These are phyloP conservation scores for Chenopodium album DNA, from an alignment of 148 eudicot genomes.

Conservation along the genomic window DNA sequence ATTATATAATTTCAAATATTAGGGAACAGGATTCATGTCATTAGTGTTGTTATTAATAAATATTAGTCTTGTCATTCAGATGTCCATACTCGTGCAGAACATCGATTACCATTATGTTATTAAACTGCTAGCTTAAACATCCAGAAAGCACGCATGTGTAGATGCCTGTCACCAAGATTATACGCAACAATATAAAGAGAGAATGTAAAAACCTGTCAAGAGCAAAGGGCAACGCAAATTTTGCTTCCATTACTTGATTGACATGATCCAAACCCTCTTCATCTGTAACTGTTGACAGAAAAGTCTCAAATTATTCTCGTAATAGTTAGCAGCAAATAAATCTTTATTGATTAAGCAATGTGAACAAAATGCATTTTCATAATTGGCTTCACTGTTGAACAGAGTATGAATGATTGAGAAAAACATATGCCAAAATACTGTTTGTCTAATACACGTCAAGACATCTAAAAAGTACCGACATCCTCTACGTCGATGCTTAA, in stretches of 20 bases:
- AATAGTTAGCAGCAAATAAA: conserved; percentile 23
- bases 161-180: conserved; percentile 13
- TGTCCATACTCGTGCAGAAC: no score
- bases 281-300: conserved; percentile 65
- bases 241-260: conserved; percentile 89
- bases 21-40: not conserved
- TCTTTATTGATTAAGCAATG: conserved; percentile 12
- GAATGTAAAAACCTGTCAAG: conserved; percentile 60
- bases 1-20: no score
- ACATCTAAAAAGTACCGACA: conserved; percentile 97
- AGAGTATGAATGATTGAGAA: conserved; percentile 9
- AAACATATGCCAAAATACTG: conserved; percentile 19
- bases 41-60: not conserved
- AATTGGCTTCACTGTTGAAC: conserved; percentile 17
- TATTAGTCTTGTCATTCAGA: no score
- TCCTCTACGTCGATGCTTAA: conserved; percentile 99
- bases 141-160: not conserved
- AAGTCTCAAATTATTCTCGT: conserved; percentile 33
- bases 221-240: conserved; percentile 59
- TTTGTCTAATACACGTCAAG: conserved; percentile 38
- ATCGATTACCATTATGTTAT: no score
- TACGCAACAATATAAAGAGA: conserved; percentile 14
- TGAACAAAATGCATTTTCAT: conserved; percentile 25
- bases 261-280: conserved; percentile 95
- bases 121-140: not conserved